Evolutionary conservation across 129 eudicot genomes (phyloP).

Genomic region (Centella asiatica): DNA sequence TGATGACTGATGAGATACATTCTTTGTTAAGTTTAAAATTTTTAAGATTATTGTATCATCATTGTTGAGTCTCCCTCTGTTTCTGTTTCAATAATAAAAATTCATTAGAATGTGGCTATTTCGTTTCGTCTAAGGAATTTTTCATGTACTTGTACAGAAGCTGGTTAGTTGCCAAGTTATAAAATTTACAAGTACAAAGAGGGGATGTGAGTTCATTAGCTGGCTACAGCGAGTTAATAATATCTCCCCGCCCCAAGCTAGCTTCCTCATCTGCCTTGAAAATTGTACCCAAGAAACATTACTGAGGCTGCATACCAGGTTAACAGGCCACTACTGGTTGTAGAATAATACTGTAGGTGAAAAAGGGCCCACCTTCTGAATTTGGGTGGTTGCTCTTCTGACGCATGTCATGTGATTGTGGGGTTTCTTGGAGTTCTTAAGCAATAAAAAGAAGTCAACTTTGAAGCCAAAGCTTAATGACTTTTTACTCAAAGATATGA

Average conservation of each 20-base stretch:
- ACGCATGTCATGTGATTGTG: conserved; percentile 22
- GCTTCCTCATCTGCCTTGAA: conserved; percentile 1
- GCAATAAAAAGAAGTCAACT: conserved; percentile 4
- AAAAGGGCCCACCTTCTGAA: conserved; percentile 4
- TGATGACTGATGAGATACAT: neutral
- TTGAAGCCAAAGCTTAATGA: conserved; percentile 4
- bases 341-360: neutral
- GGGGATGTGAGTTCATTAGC: neutral
- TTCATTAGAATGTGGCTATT: neutral
- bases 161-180: neutral
- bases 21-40: neutral
- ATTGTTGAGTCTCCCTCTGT: neutral
- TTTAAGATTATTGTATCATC: too few species aligned
- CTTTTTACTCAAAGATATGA: conserved; percentile 8
- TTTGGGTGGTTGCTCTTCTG: conserved; percentile 17
- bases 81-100: neutral
- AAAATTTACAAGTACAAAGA: neutral
- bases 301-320: neutral
- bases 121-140: conserved; percentile 1
- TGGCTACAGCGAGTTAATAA: neutral
- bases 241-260: too few species aligned
- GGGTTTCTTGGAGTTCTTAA: conserved; percentile 4
- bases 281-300: neutral
- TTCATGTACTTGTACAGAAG: neutral
- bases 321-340: neutral